phyloP scores from a whole-genome alignment of 73 alveolate species.

The Paramecium pentaurelia region DNA sequence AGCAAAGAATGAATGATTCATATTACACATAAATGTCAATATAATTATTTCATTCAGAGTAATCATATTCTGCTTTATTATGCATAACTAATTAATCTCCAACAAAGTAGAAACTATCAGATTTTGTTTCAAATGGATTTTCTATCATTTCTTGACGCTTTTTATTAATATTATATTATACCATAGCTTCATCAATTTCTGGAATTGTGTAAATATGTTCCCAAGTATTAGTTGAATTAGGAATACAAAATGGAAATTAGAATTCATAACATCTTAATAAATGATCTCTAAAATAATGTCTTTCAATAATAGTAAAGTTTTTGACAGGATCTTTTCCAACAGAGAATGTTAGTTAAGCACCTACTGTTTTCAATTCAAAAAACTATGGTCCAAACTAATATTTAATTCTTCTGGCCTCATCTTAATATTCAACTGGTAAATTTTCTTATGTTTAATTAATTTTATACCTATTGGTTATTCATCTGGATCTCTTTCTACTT shows the following conservation, averaged over 20 bases:
- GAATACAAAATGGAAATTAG: slow-evolving; percentile 93
- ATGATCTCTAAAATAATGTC: slow-evolving; percentile 89
- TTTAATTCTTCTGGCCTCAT: slow-evolving; percentile 80
- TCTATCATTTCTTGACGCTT: slow-evolving; percentile 65
- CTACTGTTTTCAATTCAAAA: slow-evolving; percentile 76
- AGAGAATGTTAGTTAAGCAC: slow-evolving; percentile 75
- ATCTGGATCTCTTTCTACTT: slow-evolving; percentile 70
- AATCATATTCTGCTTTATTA: slow-evolving; percentile 79
- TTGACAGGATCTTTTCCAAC: slow-evolving; percentile 81
- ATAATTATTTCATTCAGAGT: neutral
- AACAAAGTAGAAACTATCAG: slow-evolving; percentile 81
- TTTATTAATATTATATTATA: neutral
- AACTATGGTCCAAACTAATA: slow-evolving; percentile 91
- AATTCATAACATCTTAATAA: slow-evolving; percentile 83
- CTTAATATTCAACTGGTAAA: slow-evolving; percentile 63
- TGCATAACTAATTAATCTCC: slow-evolving; percentile 70
- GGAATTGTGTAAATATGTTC: slow-evolving; percentile 92
- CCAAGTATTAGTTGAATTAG: slow-evolving; percentile 94
- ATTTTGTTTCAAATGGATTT: slow-evolving; percentile 68
- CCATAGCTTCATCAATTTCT: slow-evolving; percentile 68
- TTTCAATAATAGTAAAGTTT: slow-evolving; percentile 89
- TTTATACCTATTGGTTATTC: slow-evolving; percentile 56
- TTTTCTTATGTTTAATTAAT: slow-evolving; percentile 9
- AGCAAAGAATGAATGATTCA: neutral
- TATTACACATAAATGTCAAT: neutral